phyloP scores from a whole-genome alignment of 257 asterid genomes.

The Gardenia jasminoides region DNA sequence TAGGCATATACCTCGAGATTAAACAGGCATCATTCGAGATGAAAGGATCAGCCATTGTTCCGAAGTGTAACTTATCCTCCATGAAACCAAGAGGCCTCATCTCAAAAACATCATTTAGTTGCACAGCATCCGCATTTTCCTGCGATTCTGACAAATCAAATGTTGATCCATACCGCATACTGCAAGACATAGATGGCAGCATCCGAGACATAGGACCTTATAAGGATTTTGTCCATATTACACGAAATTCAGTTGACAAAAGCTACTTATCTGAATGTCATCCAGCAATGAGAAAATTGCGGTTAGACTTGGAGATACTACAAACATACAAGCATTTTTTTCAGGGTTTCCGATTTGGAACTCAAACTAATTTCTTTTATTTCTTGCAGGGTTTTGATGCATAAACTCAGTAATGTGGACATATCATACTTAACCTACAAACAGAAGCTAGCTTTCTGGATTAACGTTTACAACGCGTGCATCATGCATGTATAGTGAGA shows the following conservation, averaged over 20 bases:
- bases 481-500: constrained; percentile 77
- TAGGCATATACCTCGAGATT: constrained; percentile 58
- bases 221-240: constrained; percentile 67
- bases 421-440: constrained; percentile 65
- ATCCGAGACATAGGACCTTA: constrained; percentile 75
- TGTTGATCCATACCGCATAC: constrained; percentile 70
- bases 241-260: constrained; percentile 53
- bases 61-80: constrained; percentile 45
- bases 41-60: constrained; percentile 48
- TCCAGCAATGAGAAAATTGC: constrained; percentile 66
- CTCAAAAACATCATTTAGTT: constrained; percentile 65
- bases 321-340: neutral
- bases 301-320: constrained; percentile 33
- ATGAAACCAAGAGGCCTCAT: constrained; percentile 66
- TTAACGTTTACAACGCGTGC: constrained; percentile 76
- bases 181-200: constrained; percentile 53
- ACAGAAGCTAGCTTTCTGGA: constrained; percentile 96
- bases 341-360: neutral
- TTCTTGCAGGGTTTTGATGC: constrained; percentile 62
- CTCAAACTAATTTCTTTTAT: neutral
- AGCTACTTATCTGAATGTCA: constrained; percentile 59
- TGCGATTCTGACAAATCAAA: constrained; percentile 39
- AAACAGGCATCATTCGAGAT: constrained; percentile 50
- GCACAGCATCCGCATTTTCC: constrained; percentile 50
- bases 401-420: constrained; percentile 61